phyloP scores from a whole-genome alignment of 371 early-diverging fungal genomes.

The Apophysomyces trapeziformis region DNA sequence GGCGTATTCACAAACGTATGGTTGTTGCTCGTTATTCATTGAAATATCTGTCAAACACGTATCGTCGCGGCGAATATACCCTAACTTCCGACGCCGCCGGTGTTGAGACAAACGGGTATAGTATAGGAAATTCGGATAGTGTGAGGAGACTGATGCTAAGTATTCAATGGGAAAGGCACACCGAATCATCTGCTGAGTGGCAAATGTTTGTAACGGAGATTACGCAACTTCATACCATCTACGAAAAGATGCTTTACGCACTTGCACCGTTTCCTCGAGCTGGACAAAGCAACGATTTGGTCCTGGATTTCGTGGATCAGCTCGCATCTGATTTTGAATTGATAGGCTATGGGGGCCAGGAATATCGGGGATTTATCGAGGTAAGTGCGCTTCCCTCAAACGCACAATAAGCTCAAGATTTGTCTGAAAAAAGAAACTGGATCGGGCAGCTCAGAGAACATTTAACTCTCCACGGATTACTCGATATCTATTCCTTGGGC shows the following conservation, averaged over 20 bases:
- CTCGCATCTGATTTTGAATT: conserved; percentile 63
- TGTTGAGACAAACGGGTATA: conserved; percentile 3
- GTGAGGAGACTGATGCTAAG: conserved; percentile 12
- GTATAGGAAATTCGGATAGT: not conserved
- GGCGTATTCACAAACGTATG: conserved; percentile 54
- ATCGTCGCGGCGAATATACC: conserved; percentile 10
- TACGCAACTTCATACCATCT: conserved; percentile 60
- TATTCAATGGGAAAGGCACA: conserved; percentile 8
- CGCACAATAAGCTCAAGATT: too few relatives aligned
- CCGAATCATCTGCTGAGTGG: conserved; percentile 17
- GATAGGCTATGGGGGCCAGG: conserved; percentile 40
- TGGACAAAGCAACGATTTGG: conserved; percentile 59
- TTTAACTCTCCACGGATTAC: conserved; percentile 76
- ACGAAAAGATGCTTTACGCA: conserved; percentile 64
- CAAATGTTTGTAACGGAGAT: conserved; percentile 56
- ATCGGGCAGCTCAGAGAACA: conserved; percentile 66
- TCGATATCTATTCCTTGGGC: conserved; percentile 65
- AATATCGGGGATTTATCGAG: conserved; percentile 54
- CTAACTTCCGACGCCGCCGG: not conserved
- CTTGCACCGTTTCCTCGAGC: conserved; percentile 68
- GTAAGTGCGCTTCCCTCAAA: conserved; percentile 19
- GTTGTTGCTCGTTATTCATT: conserved; percentile 49
- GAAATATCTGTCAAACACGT: conserved; percentile 16
- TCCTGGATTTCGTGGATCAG: conserved; percentile 68
- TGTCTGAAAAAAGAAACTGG: conserved; percentile 48